phyloP scores from a whole-genome alignment of 768 basidiomycete genomes.

The Amanita pallidorosea region DNA sequence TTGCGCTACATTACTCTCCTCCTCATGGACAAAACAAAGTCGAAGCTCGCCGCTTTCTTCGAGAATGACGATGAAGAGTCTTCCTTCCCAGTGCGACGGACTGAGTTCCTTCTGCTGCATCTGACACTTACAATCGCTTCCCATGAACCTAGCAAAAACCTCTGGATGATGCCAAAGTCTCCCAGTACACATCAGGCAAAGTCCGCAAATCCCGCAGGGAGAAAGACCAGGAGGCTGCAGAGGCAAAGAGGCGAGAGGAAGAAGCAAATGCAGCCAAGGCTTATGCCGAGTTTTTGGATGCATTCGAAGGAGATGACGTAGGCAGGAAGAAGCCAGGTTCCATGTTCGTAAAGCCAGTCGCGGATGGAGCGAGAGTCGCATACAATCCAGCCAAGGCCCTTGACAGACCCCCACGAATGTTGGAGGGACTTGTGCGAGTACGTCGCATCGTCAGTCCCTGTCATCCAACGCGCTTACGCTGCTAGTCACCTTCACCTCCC shows the following conservation, averaged over 20 bases:
- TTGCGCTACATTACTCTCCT: neutral
- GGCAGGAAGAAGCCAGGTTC: conserved; percentile 37
- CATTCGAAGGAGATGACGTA: conserved; percentile 66
- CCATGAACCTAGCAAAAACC: conserved; percentile 64
- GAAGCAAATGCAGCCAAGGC: conserved; percentile 71
- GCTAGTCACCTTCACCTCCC: conserved; percentile 51
- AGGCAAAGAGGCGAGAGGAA: conserved; percentile 79
- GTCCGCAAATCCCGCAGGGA: conserved; percentile 85
- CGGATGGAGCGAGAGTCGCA: conserved; percentile 32
- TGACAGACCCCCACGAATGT: conserved; percentile 13
- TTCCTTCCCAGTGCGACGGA: conserved; percentile 88
- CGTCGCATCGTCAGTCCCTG: conserved; percentile 5
- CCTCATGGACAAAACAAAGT: conserved; percentile 56
- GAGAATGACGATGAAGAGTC: conserved; percentile 78
- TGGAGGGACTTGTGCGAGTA: conserved; percentile 15
- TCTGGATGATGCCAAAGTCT: conserved; percentile 76
- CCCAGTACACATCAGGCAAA: conserved; percentile 79
- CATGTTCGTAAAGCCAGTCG: conserved; percentile 51
- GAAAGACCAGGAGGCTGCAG: conserved; percentile 87
- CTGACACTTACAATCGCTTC: conserved; percentile 50
- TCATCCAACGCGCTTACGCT: conserved; percentile 1
- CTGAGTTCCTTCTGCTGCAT: conserved; percentile 48
- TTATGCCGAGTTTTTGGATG: conserved; percentile 76
- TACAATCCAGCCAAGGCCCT: conserved; percentile 32
- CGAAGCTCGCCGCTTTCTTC: conserved; percentile 72